Conservation (phyloP, 176 grass and related monocot species). For the Raddia guianensis region DNA sequence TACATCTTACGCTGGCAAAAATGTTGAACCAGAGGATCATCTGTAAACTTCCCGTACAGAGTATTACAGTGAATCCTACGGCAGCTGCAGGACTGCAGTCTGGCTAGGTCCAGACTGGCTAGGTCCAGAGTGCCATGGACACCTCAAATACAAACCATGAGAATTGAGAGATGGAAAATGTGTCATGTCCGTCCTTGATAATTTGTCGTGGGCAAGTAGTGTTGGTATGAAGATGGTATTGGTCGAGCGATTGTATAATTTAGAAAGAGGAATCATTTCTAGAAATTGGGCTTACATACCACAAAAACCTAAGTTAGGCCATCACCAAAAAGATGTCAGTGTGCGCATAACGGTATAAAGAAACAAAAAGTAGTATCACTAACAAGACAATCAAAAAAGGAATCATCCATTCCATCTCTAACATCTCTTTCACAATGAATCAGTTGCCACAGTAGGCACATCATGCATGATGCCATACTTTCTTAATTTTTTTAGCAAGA, state of each 20-base stretch:
- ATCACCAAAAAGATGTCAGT: constrained; percentile 1
- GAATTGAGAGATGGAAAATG: not conserved
- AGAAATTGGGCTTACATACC: too few relatives aligned
- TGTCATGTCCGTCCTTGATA: not conserved
- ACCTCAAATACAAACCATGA: constrained; percentile 12
- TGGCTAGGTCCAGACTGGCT: not conserved
- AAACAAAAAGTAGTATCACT: not conserved
- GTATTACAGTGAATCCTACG: constrained; percentile 17
- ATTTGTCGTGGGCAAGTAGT: not conserved
- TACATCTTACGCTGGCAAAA: constrained; percentile 21
- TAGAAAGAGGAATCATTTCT: not conserved
- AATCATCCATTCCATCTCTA: not conserved
- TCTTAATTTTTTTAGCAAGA: not conserved
- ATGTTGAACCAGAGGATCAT: constrained; percentile 16
- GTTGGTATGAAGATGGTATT: not conserved
- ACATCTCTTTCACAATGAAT: not conserved
- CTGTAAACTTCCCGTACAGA: constrained; percentile 29
- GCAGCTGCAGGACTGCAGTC: not conserved
- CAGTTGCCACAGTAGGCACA: not conserved
- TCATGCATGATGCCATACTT: not conserved
- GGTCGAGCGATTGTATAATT: not conserved
- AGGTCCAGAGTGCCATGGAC: not conserved
- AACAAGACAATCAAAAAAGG: constrained; percentile 17
- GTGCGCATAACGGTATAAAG: constrained; percentile 2
- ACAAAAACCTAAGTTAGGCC: not conserved